phyloP scores from a whole-genome alignment of 768 basidiomycete genomes.

The Mycena albidolilacea region DNA sequence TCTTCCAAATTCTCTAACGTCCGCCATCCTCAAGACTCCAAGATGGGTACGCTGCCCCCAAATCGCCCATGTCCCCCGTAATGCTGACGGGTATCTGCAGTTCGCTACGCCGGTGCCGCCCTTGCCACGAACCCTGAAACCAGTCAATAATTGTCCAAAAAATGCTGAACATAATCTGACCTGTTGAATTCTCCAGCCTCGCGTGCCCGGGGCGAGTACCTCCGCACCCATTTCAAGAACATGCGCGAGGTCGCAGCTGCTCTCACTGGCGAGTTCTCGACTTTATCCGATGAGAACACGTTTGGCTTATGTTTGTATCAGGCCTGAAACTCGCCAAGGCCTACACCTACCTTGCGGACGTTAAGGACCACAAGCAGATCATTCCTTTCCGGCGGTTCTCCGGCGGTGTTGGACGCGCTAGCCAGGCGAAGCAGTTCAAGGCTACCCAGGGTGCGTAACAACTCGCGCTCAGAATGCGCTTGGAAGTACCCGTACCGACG shows the following conservation, averaged over 20 bases:
- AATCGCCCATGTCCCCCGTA: slow-evolving; percentile 18
- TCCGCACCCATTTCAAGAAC: slow-evolving; percentile 99
- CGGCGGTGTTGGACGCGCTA: slow-evolving; percentile 95
- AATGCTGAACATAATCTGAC: slow-evolving; percentile 38
- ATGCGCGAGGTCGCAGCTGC: slow-evolving; percentile 99
- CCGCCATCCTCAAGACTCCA: slow-evolving; percentile 68
- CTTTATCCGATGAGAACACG: background rate
- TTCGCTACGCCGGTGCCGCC: slow-evolving; percentile 94
- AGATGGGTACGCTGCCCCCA: slow-evolving; percentile 71
- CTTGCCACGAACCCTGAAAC: slow-evolving; percentile 95
- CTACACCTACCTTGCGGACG: slow-evolving; percentile 93
- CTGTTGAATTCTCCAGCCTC: slow-evolving; percentile 70
- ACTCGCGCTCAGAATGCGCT: background rate
- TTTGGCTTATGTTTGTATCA: slow-evolving; percentile 46
- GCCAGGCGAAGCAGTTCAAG: slow-evolving; percentile 97
- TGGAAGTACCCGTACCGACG: slow-evolving; percentile 10
- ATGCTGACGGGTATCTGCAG: slow-evolving; percentile 54
- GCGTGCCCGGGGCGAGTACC: slow-evolving; percentile 95
- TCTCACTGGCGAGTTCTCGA: slow-evolving; percentile 75
- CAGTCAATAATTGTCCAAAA: slow-evolving; percentile 66
- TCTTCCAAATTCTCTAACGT: background rate
- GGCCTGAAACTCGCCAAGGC: slow-evolving; percentile 96
- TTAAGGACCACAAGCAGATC: slow-evolving; percentile 95
- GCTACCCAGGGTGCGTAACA: slow-evolving; percentile 87
- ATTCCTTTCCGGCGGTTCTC: slow-evolving; percentile 97